Conservation (phyloP, 2,329 filamentous ascomycete genomes). For the Ascochyta koolunga region DNA sequence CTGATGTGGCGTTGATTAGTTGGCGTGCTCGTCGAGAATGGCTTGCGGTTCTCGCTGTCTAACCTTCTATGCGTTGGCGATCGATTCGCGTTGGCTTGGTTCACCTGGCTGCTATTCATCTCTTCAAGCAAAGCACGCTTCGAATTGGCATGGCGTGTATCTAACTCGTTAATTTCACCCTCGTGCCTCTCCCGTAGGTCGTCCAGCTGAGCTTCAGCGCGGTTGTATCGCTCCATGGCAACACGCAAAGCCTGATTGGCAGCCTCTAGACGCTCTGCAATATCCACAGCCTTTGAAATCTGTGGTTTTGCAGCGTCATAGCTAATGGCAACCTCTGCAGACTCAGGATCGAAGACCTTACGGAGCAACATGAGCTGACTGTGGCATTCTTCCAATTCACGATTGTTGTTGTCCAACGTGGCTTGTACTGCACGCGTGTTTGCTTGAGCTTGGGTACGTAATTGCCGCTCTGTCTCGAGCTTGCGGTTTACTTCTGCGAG, state of each 20-base stretch:
- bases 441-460: slow-evolving; percentile 82
- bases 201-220: slow-evolving; percentile 81
- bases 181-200: slow-evolving; percentile 77
- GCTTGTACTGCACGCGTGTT: slow-evolving; percentile 82
- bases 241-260: slow-evolving; percentile 87
- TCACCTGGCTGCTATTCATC: slow-evolving; percentile 81
- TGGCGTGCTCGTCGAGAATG: slow-evolving; percentile 78
- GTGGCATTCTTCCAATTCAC: slow-evolving; percentile 80
- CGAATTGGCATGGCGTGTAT: slow-evolving; percentile 65
- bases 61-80: slow-evolving; percentile 75
- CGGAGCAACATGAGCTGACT: slow-evolving; percentile 81
- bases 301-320: slow-evolving; percentile 74
- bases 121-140: slow-evolving; percentile 82
- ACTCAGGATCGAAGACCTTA: slow-evolving; percentile 82
- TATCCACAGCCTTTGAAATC: slow-evolving; percentile 70
- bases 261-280: slow-evolving; percentile 85
- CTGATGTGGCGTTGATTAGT: slow-evolving; percentile 70
- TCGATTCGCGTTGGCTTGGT: slow-evolving; percentile 55
- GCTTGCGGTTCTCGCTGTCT: slow-evolving; percentile 63
- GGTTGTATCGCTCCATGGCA: slow-evolving; percentile 77
- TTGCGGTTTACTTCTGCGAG: slow-evolving; percentile 88
- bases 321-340: slow-evolving; percentile 67
- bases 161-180: slow-evolving; percentile 71
- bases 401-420: slow-evolving; percentile 78
- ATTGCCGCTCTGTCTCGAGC: slow-evolving; percentile 86